phyloP scores from a whole-genome alignment of 2,329 filamentous ascomycete species.

The Cercospora sesami region DNA sequence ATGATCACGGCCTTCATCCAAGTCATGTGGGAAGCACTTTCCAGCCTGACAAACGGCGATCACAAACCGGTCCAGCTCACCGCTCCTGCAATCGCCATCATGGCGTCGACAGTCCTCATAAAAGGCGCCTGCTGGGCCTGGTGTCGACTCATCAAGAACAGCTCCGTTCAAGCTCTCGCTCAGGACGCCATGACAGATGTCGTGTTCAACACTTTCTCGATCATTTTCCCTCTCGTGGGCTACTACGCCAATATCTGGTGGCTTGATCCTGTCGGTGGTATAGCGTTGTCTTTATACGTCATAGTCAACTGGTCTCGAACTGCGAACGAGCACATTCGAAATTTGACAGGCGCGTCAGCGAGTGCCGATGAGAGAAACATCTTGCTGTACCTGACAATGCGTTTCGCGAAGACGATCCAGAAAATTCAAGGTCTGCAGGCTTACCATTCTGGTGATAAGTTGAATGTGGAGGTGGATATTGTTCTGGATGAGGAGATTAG shows the following conservation, averaged over 20 bases:
- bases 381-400: constrained; percentile 86
- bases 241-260: constrained; percentile 79
- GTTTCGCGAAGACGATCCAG: constrained; percentile 83
- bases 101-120: constrained; percentile 77
- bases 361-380: constrained; percentile 81
- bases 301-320: constrained; percentile 77
- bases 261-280: constrained; percentile 76
- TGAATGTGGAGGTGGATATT: constrained; percentile 81
- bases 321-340: constrained; percentile 73
- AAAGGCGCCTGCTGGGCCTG: constrained; percentile 83
- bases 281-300: constrained; percentile 75
- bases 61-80: constrained; percentile 72
- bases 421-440: constrained; percentile 83
- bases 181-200: constrained; percentile 72
- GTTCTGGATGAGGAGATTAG: constrained; percentile 75
- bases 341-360: constrained; percentile 75
- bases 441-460: constrained; percentile 81
- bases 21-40: constrained; percentile 69
- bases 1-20: constrained; percentile 86
- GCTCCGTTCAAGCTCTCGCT: constrained; percentile 76
- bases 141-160: constrained; percentile 83
- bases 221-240: constrained; percentile 82
- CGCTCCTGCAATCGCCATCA: constrained; percentile 72
- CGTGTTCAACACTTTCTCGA: constrained; percentile 86
- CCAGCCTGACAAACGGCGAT: constrained; percentile 61